Evolutionary conservation across 345 rosid species (phyloP), one percentile per base, ranked within the genome.

Genomic region (Cardamine resedifolia): DNA sequence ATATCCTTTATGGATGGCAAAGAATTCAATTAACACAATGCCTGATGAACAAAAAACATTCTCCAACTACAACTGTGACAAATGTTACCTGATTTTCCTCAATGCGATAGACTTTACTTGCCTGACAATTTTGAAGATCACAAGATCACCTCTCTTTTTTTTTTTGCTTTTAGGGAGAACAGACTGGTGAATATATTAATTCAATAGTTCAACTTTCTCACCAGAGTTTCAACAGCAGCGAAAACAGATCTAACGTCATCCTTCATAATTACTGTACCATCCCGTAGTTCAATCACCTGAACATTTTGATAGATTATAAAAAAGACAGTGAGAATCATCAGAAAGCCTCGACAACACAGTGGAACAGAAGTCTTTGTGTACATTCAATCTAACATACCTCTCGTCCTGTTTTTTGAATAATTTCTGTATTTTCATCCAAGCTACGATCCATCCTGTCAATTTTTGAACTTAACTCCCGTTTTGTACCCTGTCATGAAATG

Each of bases 191-290:
- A 36, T 57, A 67, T 34, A 30, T 45, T 36, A 2, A 47, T 36
- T 38, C 31, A 64, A 59, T 59, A 50, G n/a, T n/a, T n/a, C n/a
- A 44, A 7, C 20, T 23, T 57, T 27, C 68, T 77, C 71, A 95
- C 97, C 91, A 95, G 81, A 60, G 76, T 83, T 84, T 91, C 89
- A 63, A 95, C 93, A 31, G 80, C 87, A 77, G 78, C 77, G 41
- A 87, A 86, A 58, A 87, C 90, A 77, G 79, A 69, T 39, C 81
- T 82, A 71, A 90, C 86, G 45, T 84, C 81, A 20, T 58, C 76
- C 11, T 83, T 80, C 30, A 87, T 80, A 48, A 21, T 73, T 64
- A 49, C 34, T 47, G 80, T 71, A 52, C 64, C 66, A 70, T 80
- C 83, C 28, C 84, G 83, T 58, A 95, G 70, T 61, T 81, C 81